Percentiles rank a stretch among this genome's conserved stretches.
Evolutionary conservation across 768 basidiomycete species (phyloP).

Genomic region (Tricholomella constricta): DNA sequence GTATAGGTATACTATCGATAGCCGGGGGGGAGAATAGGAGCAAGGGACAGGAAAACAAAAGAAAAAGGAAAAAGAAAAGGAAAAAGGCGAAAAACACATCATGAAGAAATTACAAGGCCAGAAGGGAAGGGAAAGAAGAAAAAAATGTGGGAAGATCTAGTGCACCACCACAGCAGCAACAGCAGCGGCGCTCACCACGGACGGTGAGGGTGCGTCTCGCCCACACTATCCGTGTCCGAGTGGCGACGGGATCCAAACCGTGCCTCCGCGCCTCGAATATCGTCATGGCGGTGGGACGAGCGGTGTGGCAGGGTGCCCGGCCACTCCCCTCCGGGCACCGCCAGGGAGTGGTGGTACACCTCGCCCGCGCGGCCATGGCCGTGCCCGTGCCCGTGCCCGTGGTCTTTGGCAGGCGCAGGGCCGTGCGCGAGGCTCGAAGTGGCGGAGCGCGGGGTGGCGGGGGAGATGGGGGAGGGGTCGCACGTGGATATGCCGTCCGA

Average conservation of each 20-base stretch:
- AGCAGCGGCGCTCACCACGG: conserved; percentile 43
- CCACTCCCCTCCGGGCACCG: conserved; percentile 11
- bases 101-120: not conserved
- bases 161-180: too few species aligned
- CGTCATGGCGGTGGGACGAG: conserved; percentile 9
- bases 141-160: too few species aligned
- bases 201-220: conserved; percentile 43
- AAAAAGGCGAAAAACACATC: not conserved
- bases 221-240: conserved; percentile 35
- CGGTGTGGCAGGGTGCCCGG: conserved; percentile 13
- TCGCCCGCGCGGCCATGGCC: too few species aligned
- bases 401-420: conserved; percentile 7
- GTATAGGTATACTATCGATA: conserved; percentile 10
- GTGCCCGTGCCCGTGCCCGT: not conserved
- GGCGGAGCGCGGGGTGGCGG: conserved; percentile 54
- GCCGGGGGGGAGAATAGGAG: not conserved
- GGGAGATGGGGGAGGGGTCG: conserved; percentile 55
- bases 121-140: too few species aligned
- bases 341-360: conserved; percentile 12
- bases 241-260: conserved; percentile 27
- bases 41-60: not conserved
- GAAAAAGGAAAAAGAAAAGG: not conserved
- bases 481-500: conserved; percentile 49
- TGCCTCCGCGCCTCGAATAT: conserved; percentile 23
- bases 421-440: conserved; percentile 23